Evolutionary conservation across 352 stramenopile genomes (phyloP).

Genomic region (Phytophthora lateralis): DNA sequence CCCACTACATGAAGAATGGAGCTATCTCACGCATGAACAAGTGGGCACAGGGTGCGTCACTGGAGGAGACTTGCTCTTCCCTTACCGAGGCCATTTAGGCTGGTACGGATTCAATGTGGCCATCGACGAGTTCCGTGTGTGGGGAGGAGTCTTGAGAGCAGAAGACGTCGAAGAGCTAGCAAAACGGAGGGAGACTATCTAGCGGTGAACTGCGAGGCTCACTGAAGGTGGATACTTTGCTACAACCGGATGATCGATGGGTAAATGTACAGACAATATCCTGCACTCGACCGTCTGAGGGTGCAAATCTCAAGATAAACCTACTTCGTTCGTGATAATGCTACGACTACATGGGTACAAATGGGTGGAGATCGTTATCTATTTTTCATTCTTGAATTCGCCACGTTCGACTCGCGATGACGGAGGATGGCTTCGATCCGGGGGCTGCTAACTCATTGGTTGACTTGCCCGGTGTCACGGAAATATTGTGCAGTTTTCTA

Average conservation of each 20-base stretch:
- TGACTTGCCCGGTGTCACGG: background rate
- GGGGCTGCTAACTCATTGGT: background rate
- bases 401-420: background rate
- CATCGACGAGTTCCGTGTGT: constrained; percentile 40
- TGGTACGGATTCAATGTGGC: constrained; percentile 44
- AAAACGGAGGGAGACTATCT: constrained; percentile 1
- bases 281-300: constrained; percentile 17
- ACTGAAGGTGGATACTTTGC: constrained; percentile 7
- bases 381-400: background rate
- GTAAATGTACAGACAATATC: constrained; percentile 13
- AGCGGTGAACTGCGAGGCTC: constrained; percentile 7
- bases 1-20: constrained; percentile 14
- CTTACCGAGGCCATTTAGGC: background rate
- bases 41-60: constrained; percentile 35
- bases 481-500: constrained; percentile 20
- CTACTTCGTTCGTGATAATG: too few relatives aligned
- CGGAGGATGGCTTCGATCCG: background rate
- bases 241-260: background rate
- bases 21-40: constrained; percentile 22
- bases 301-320: background rate
- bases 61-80: constrained; percentile 5
- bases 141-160: constrained; percentile 13
- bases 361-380: background rate
- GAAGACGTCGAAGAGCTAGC: background rate
- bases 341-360: background rate